Evolutionary conservation across 23 red algal species (phyloP).

Genomic region (Chondrus crispus): DNA sequence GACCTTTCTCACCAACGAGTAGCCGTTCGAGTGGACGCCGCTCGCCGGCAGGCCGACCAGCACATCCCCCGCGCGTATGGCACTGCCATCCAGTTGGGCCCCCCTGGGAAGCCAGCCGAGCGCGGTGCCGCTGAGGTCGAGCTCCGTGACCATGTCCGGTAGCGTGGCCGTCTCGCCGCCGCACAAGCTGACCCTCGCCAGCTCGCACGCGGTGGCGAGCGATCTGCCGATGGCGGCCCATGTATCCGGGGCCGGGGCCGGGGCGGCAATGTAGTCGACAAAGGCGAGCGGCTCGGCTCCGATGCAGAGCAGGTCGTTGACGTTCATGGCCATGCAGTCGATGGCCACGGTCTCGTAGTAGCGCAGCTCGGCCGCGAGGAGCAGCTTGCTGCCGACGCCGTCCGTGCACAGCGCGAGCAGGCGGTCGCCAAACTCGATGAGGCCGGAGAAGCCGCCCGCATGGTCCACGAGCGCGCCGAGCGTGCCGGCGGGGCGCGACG

Average conservation of each 20-base stretch:
- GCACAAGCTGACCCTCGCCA: constrained; percentile 75
- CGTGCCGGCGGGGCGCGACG: constrained; percentile 24
- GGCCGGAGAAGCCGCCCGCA: constrained; percentile 74
- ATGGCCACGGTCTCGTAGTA: constrained; percentile 73
- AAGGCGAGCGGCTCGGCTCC: constrained; percentile 95
- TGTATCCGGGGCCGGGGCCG: constrained; percentile 26
- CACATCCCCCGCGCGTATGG: constrained; percentile 59
- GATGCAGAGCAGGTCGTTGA: constrained; percentile 94
- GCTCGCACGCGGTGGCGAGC: constrained; percentile 67
- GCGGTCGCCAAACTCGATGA: constrained; percentile 85
- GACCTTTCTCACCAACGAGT: constrained; percentile 66
- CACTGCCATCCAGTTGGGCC: constrained; percentile 44
- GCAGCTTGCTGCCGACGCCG: constrained; percentile 90
- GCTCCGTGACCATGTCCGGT: constrained; percentile 80
- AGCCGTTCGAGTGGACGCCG: constrained; percentile 92
- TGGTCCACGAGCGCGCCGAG: constrained; percentile 54
- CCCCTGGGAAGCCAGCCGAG: constrained; percentile 84
- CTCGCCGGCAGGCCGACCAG: constrained; percentile 79
- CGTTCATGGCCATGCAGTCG: constrained; percentile 97
- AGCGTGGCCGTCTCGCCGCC: constrained; percentile 92
- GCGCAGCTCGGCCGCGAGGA: constrained; percentile 62
- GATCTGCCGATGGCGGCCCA: constrained; percentile 77
- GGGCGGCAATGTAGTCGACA: constrained; percentile 96
- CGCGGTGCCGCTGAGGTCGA: constrained; percentile 97
- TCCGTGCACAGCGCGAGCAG: constrained; percentile 84